phyloP scores from a whole-genome alignment of 2,329 filamentous ascomycete species.

The Salinomyces thailandicus region DNA sequence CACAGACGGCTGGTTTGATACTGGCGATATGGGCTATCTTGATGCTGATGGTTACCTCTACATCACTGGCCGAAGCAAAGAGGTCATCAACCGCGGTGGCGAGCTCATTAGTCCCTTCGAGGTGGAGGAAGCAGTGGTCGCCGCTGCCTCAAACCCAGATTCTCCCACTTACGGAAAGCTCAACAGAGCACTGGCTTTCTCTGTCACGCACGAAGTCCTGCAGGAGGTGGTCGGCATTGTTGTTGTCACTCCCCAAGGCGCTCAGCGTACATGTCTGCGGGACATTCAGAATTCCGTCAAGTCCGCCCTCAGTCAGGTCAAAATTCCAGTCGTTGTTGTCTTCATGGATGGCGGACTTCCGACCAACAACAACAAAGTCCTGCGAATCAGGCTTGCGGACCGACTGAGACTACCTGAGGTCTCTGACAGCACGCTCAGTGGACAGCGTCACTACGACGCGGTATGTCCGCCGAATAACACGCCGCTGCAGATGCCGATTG shows the following conservation, averaged over 20 bases:
- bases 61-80: conserved; percentile 46
- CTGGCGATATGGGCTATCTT: conserved; percentile 45
- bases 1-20: conserved; percentile 43
- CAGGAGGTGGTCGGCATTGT: conserved; percentile 48
- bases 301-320: conserved; percentile 41
- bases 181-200: conserved; percentile 44
- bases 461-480: conserved; percentile 41
- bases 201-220: conserved; percentile 41
- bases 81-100: conserved; percentile 48
- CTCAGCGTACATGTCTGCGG: conserved; percentile 39
- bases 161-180: conserved; percentile 40
- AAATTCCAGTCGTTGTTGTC: conserved; percentile 42
- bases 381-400: conserved; percentile 44
- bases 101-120: conserved; percentile 52
- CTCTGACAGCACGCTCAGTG: conserved; percentile 35
- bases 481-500: conserved; percentile 34
- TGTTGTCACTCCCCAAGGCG: conserved; percentile 38
- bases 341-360: conserved; percentile 49
- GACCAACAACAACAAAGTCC: conserved; percentile 49
- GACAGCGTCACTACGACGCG: conserved; percentile 42
- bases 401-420: conserved; percentile 37
- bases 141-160: conserved; percentile 32
- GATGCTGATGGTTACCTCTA: conserved; percentile 43
- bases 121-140: conserved; percentile 47
- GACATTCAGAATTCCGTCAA: conserved; percentile 39